Conservation (phyloP, 371 early-diverging fungal genomes). For the Entomophthora muscae region DNA sequence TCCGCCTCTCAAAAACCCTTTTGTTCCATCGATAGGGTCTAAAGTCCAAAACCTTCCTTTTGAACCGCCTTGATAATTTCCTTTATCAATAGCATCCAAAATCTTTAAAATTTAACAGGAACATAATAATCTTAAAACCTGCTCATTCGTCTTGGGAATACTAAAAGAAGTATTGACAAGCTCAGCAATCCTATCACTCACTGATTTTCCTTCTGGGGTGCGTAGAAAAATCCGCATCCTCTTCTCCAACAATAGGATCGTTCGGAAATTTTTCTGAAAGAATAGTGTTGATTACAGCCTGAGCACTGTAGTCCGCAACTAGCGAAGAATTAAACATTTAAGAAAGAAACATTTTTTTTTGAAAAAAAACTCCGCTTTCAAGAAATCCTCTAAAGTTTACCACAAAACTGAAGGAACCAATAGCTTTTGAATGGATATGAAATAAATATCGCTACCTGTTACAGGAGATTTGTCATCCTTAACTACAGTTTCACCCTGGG, state of each 20-base stretch:
- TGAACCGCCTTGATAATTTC: slow-evolving; percentile 62
- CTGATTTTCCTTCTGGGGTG: slow-evolving; percentile 36
- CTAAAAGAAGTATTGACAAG: slow-evolving; percentile 58
- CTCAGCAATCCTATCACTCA: slow-evolving; percentile 57
- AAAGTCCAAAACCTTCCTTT: slow-evolving; percentile 82
- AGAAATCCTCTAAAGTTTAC: too few relatives aligned
- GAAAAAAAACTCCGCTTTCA: neutral
- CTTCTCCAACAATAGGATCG: slow-evolving; percentile 88
- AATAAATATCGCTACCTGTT: slow-evolving; percentile 37
- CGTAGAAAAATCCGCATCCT: slow-evolving; percentile 72
- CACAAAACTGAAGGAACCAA: neutral
- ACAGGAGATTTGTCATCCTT: slow-evolving; percentile 93
- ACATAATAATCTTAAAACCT: slow-evolving; percentile 22
- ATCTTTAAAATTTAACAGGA: slow-evolving; percentile 34
- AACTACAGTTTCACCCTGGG: slow-evolving; percentile 54
- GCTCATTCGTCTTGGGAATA: slow-evolving; percentile 31
- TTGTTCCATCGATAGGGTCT: slow-evolving; percentile 91
- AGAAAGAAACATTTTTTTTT: neutral
- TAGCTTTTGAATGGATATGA: neutral
- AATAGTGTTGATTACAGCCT: slow-evolving; percentile 82
- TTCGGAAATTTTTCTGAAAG: slow-evolving; percentile 58
- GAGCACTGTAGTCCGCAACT: slow-evolving; percentile 92
- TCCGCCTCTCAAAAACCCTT: slow-evolving; percentile 90
- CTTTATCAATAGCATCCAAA: slow-evolving; percentile 73
- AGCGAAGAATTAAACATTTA: neutral